phyloP scores from a whole-genome alignment of 2,329 filamentous ascomycete genomes.

The Metarhizium robertsii region DNA sequence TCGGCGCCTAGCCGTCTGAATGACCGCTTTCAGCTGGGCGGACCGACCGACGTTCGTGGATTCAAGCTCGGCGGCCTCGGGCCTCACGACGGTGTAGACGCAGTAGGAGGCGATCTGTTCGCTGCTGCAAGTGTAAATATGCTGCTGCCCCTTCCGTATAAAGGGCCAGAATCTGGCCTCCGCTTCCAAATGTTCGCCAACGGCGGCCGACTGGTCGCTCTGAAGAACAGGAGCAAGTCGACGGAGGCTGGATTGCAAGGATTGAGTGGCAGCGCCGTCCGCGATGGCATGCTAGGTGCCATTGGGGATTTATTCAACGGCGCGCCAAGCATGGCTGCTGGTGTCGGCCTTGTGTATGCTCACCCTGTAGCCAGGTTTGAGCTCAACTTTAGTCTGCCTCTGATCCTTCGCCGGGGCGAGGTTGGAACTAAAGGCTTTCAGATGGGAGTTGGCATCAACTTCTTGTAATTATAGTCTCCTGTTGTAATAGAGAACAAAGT shows the following conservation, averaged over 20 bases:
- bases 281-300: conserved; percentile 47
- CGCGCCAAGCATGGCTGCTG: conserved; percentile 76
- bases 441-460: conserved; percentile 93
- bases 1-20: conserved; percentile 71
- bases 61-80: conserved; percentile 87
- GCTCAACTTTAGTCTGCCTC: conserved; percentile 84
- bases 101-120: conserved; percentile 85
- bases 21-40: conserved; percentile 90
- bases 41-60: conserved; percentile 87
- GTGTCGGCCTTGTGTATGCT: conserved; percentile 86
- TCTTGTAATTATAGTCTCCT: conserved; percentile 50
- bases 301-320: conserved; percentile 63
- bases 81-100: conserved; percentile 75
- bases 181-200: conserved; percentile 88
- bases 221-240: conserved; percentile 50
- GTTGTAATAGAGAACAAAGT: not conserved
- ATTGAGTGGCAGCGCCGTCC: conserved; percentile 35
- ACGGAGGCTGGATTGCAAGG: conserved; percentile 24
- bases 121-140: conserved; percentile 82
- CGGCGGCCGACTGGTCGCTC: conserved; percentile 71
- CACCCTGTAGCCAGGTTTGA: conserved; percentile 91
- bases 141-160: conserved; percentile 72
- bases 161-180: conserved; percentile 74
- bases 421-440: conserved; percentile 84
- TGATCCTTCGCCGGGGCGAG: conserved; percentile 75